Base-by-base conservation (phyloP, 2,329 filamentous ascomycete species). In the Clonostachys chloroleuca region DNA sequence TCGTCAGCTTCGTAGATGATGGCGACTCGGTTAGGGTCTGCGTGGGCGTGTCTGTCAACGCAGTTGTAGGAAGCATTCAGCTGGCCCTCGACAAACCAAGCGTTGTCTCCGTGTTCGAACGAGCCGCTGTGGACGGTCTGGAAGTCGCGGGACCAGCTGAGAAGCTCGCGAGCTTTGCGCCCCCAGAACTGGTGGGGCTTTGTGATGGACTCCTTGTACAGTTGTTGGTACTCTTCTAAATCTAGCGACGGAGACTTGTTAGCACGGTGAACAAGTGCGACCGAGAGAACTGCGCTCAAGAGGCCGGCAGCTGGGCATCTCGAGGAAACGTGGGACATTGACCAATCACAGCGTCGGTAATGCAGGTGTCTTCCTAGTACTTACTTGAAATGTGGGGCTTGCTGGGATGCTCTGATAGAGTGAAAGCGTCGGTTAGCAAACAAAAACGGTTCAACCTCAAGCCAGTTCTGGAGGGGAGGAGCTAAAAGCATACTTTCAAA, bases 1-100 rank as follows among this genome's bases (percentile, higher is more conserved):
- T 99, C 94, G 61, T 99, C 94, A 51, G 92, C 92, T 75, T 99
- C 94, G 75, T 97, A 99, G 73, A 97, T 96, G 72, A 99, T 95
- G 66, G 94, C 94, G 43, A 94, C 84, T 72, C 87, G 90, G 73
- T 97, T 75, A 43, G 94, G 94, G 71, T 96, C 84, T 72, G 92
- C 91, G 71, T 95, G 81, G n/a, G 94, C 94, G 69, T 97, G 92
- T 52, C 94, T 89, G 64, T 99, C 94, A 54, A 99, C 86, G 63
- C 91, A 95, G 77, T 99, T 99, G 83, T 91, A 97, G 30, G 89
- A 94, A 53, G 94, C 94, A 62, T 99, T 99, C 62, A 99, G 77
- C 59, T 86, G 83, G 56, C 94, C 94, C 74, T 96, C 94, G 51
- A 92, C 72, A 65, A 97, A 99, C 92, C 94, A 99, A 53, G 91